These are phyloP conservation scores for Leccinum longicurvipes DNA, from an alignment of 768 basidiomycete species.

Conservation along the genomic window DNA sequence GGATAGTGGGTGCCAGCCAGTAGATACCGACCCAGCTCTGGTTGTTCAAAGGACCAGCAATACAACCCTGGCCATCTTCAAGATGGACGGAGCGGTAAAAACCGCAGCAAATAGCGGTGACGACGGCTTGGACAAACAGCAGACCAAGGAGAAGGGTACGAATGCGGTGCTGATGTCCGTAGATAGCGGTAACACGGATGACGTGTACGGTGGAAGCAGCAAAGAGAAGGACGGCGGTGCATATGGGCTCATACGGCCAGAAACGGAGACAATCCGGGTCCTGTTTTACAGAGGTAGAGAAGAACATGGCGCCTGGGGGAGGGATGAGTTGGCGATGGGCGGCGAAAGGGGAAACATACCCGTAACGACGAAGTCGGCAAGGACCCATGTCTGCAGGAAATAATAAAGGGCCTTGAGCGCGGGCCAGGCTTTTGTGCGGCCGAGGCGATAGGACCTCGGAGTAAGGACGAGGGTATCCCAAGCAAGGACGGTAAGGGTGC, in stretches of 20 bases:
- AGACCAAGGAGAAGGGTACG: conserved; percentile 55
- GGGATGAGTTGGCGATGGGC: neutral
- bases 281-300: conserved; percentile 66
- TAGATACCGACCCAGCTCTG: conserved; percentile 76
- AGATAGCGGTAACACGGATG: conserved; percentile 77
- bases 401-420: conserved; percentile 72
- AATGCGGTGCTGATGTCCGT: conserved; percentile 54
- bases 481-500: conserved; percentile 84
- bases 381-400: conserved; percentile 74
- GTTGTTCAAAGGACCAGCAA: conserved; percentile 73
- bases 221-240: conserved; percentile 70
- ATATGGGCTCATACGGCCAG: conserved; percentile 84
- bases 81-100: conserved; percentile 84
- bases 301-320: conserved; percentile 71
- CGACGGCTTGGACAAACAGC: conserved; percentile 63
- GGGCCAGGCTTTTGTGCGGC: conserved; percentile 66
- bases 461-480: conserved; percentile 88
- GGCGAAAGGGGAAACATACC: conserved; percentile 40
- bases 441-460: conserved; percentile 72
- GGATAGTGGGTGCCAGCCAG: conserved; percentile 74
- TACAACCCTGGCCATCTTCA: conserved; percentile 74
- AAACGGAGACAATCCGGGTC: conserved; percentile 58
- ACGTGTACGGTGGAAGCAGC: conserved; percentile 75
- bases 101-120: conserved; percentile 70
- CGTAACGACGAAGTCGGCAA: conserved; percentile 72